Evolutionary conservation across 495 filamentous ascomycete species (phyloP).

Genomic region (Pseudotulostoma volvatum): DNA sequence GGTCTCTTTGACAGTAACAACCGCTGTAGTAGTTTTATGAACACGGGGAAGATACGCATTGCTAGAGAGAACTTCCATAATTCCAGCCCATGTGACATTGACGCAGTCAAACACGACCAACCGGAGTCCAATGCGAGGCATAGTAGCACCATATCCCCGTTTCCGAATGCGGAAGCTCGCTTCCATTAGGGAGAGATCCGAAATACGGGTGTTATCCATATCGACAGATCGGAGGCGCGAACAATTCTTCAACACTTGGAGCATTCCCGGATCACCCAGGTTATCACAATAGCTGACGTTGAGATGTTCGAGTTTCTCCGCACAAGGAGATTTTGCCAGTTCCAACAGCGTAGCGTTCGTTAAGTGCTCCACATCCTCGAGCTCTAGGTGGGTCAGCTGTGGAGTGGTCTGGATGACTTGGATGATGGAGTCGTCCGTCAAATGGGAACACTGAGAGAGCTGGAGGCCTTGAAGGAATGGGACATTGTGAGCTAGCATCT

Average conservation of each 20-base stretch:
- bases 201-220: conserved; percentile 88
- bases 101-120: conserved; percentile 84
- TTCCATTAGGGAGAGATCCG: conserved; percentile 75
- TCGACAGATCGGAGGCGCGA: conserved; percentile 50
- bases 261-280: conserved; percentile 70
- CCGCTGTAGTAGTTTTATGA: conserved; percentile 13
- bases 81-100: conserved; percentile 81
- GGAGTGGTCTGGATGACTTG: conserved; percentile 60
- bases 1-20: conserved; percentile 9
- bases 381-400: conserved; percentile 66
- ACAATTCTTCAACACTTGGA: conserved; percentile 65
- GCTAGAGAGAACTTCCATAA: conserved; percentile 68
- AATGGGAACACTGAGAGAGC: conserved; percentile 48
- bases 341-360: conserved; percentile 58
- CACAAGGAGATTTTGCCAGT: conserved; percentile 60
- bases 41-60: conserved; percentile 50
- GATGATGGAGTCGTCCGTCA: conserved; percentile 59
- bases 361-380: conserved; percentile 69
- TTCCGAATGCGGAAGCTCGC: conserved; percentile 58
- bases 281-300: conserved; percentile 81
- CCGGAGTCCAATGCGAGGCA: conserved; percentile 46
- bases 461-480: conserved; percentile 71
- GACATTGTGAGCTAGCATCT: conserved; percentile 51
- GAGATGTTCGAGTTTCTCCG: conserved; percentile 54
- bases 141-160: conserved; percentile 37